Evolutionary conservation across 805 yeast species (phyloP).

Genomic region (Limtongozyma cylindracea): DNA sequence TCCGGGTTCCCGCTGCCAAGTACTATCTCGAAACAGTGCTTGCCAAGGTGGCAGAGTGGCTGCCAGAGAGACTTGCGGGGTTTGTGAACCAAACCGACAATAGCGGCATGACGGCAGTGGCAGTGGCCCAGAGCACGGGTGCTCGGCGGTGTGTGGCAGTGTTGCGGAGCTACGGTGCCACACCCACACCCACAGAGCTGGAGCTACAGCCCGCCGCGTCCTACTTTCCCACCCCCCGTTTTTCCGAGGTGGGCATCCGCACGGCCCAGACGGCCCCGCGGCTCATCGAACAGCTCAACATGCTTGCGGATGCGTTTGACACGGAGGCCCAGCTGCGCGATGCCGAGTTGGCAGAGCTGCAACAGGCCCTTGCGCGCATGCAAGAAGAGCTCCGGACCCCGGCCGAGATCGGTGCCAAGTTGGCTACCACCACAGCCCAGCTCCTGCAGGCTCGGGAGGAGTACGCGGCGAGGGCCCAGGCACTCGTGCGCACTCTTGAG

Average conservation of each 20-base stretch:
- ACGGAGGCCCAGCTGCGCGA: slow-evolving; percentile 13
- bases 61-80: no score
- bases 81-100: no score
- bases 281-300: slow-evolving; percentile 13
- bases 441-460: slow-evolving; percentile 5
- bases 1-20: no score
- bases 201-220: slow-evolving; percentile 10
- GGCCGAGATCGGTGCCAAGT: slow-evolving; percentile 5
- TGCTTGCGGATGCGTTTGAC: slow-evolving; percentile 11
- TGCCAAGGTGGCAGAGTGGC: no score
- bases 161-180: slow-evolving; percentile 5
- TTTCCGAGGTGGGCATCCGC: slow-evolving; percentile 9
- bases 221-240: slow-evolving; percentile 10
- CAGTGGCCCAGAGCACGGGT: slow-evolving; percentile 5
- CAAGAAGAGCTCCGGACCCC: slow-evolving; percentile 8
- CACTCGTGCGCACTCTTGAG: slow-evolving; percentile 15
- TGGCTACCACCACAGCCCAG: slow-evolving; percentile 9
- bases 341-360: slow-evolving; percentile 7
- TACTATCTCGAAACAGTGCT: no score
- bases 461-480: slow-evolving; percentile 8
- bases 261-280: slow-evolving; percentile 9
- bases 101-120: no score
- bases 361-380: slow-evolving; percentile 5
- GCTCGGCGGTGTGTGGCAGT: slow-evolving; percentile 6
- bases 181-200: slow-evolving; percentile 5